Base-by-base conservation (phyloP, 805 yeast genomes). In the Metschnikowia sp. region DNA sequence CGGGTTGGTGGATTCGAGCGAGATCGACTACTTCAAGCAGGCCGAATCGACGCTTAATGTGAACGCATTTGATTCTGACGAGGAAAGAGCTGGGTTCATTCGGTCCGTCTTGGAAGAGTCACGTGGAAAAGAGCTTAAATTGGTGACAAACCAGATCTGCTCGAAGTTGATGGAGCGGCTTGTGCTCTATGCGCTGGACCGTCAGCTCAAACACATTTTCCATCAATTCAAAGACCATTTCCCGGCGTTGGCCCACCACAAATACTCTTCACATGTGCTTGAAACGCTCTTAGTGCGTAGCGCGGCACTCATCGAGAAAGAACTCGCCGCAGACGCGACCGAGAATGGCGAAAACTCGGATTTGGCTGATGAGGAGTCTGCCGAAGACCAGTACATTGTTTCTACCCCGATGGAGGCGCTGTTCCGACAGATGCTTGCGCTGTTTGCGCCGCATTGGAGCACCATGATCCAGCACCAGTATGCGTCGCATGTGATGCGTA, bases 81-180 rank as follows among this genome's bases (percentile, higher is more conserved):
- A 88, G 45, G 97, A 91, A 53, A 78, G 83, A 55, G 65, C 64
- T 8, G 84, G 85, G 1, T 90, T 92, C 59, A 82, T 88, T 30
- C 66, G 77, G 3, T 84, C 94, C 57, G 87, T 92, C 1, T 75
- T 91, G 55, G 92, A 85, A 54, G 99, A 94, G 69, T 79, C 90
- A 19, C 75, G 77, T 40, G 97, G 96, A 2, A 90, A 91, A 58
- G 98, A 92, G 66, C 72, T 94, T 56, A 92, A 94, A 65, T 74
- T 92, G 36, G 96, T 87, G 4, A 92, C 97, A 2, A 91, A 92
- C 61, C 97, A 91, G 61, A 89, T 92, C 48, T 90, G 97, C 65
- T 92, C 98, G 22, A 92, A 92, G 63, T 74, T 94, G 49, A 76
- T 94, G 74, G 99, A 92, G 66, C 76, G 99, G 61, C 70, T 92